phyloP scores from a whole-genome alignment of 768 basidiomycete species.

The Scleroderma citrinum region DNA sequence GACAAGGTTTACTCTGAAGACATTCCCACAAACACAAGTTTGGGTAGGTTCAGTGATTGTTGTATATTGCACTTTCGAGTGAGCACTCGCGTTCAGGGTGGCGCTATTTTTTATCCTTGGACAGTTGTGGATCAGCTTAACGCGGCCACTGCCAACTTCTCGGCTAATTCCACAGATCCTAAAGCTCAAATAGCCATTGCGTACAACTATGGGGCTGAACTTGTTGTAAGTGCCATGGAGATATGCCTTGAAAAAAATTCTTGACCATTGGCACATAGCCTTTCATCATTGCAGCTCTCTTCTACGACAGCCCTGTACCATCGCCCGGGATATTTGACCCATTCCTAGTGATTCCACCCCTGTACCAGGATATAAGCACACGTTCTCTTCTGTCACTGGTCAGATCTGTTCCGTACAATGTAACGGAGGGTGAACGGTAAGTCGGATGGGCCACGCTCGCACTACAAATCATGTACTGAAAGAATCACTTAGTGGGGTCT shows the following conservation, averaged over 20 bases:
- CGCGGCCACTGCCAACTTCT: constrained; percentile 17
- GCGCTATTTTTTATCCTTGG: constrained; percentile 30
- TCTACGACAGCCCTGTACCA: constrained; percentile 46
- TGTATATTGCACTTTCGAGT: not conserved
- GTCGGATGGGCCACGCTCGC: no score
- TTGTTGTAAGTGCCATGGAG: no score
- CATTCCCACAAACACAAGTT: constrained; percentile 49
- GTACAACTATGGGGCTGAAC: constrained; percentile 31
- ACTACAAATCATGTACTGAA: no score
- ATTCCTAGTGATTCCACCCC: constrained; percentile 20
- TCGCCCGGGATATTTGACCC: constrained; percentile 22
- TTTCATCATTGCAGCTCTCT: no score
- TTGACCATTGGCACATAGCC: no score
- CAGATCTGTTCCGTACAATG: constrained; percentile 14
- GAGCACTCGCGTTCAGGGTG: constrained; percentile 37
- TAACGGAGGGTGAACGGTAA: no score
- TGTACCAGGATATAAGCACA: constrained; percentile 9
- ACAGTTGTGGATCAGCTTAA: constrained; percentile 8
- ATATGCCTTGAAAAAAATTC: no score
- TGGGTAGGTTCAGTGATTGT: constrained; percentile 40
- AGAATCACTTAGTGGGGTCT: constrained; percentile 13
- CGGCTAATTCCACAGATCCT: constrained; percentile 12
- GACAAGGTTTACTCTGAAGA: constrained; percentile 49
- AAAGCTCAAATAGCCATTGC: constrained; percentile 36
- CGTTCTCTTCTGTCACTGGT: constrained; percentile 23